Conservation (phyloP, 495 filamentous ascomycete genomes). For the Annulohypoxylon nitens region DNA sequence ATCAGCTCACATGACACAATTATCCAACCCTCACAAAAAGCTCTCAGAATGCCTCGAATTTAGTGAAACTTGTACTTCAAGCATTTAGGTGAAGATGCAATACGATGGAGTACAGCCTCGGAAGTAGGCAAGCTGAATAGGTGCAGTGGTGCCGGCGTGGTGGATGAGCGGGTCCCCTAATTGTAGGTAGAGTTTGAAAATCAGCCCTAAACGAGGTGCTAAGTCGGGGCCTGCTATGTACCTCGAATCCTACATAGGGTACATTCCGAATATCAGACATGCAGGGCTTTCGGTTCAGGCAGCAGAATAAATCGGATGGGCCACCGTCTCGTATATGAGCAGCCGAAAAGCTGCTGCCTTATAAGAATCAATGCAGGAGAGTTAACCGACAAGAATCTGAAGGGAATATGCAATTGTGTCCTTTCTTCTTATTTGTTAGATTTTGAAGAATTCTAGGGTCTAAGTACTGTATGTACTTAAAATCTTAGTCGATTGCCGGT, state of each 20-base stretch:
- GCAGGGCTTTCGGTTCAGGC: conserved; percentile 42
- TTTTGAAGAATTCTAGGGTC: background rate
- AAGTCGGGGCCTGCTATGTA: background rate
- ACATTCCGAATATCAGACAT: conserved; percentile 11
- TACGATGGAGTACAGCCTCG: background rate
- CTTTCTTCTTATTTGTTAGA: conserved; percentile 1
- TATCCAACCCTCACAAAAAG: conserved; percentile 3
- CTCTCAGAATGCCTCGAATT: background rate
- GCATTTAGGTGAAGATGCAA: background rate
- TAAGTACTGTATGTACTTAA: too few relatives aligned
- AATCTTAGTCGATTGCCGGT: background rate
- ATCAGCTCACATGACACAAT: conserved; percentile 16
- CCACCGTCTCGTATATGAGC: conserved; percentile 5
- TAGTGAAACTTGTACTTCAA: background rate
- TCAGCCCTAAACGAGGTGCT: conserved; percentile 26
- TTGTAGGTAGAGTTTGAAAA: conserved; percentile 8
- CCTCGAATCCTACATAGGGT: conserved; percentile 1
- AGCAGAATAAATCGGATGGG: conserved; percentile 46
- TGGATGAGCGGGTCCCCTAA: conserved; percentile 22
- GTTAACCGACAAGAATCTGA: background rate
- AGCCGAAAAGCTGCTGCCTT: background rate
- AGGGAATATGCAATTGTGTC: background rate
- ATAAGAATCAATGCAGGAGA: background rate
- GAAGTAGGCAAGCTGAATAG: background rate
- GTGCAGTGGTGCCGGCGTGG: conserved; percentile 2